Conservation (phyloP, 164 flowering plant species). For the Vitis vinifera region DNA sequence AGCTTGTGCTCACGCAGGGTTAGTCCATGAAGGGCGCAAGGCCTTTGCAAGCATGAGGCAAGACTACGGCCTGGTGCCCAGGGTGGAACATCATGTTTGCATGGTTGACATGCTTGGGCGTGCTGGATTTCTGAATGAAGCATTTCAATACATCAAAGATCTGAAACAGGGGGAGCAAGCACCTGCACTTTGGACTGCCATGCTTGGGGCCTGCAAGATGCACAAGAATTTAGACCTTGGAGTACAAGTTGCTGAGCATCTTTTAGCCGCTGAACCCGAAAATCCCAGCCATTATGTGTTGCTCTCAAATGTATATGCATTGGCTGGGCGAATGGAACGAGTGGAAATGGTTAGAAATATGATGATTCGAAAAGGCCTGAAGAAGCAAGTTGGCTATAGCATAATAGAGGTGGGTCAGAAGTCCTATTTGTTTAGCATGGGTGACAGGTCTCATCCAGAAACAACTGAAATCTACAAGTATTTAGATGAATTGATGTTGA, state of each 20-base stretch:
- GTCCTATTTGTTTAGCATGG: conserved; percentile 60
- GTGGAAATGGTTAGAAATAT: conserved; percentile 57
- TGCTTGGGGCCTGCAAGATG: conserved; percentile 87
- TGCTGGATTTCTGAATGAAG: conserved; percentile 63
- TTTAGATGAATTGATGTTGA: conserved; percentile 61
- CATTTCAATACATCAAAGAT: conserved; percentile 39
- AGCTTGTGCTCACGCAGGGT: conserved; percentile 78
- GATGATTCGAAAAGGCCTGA: conserved; percentile 56
- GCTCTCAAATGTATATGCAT: conserved; percentile 72
- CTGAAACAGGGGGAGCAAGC: conserved; percentile 28
- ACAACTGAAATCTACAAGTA: conserved; percentile 46
- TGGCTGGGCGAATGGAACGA: conserved; percentile 64
- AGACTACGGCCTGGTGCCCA: conserved; percentile 46
- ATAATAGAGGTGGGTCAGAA: conserved; percentile 50
- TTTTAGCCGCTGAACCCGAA: conserved; percentile 55
- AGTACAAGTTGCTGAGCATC: conserved; percentile 54
- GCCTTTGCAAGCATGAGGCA: conserved; percentile 40
- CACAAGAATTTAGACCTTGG: conserved; percentile 66
- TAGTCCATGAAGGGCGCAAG: conserved; percentile 50
- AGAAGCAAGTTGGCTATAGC: conserved; percentile 74
- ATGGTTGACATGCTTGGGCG: conserved; percentile 81
- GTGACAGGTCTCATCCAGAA: conserved; percentile 59
- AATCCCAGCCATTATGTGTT: conserved; percentile 73
- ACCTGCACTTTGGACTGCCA: conserved; percentile 73
- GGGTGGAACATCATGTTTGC: conserved; percentile 73